Base-by-base conservation (phyloP, 176 grass and related monocot species). In the Oryza glumipatula region DNA sequence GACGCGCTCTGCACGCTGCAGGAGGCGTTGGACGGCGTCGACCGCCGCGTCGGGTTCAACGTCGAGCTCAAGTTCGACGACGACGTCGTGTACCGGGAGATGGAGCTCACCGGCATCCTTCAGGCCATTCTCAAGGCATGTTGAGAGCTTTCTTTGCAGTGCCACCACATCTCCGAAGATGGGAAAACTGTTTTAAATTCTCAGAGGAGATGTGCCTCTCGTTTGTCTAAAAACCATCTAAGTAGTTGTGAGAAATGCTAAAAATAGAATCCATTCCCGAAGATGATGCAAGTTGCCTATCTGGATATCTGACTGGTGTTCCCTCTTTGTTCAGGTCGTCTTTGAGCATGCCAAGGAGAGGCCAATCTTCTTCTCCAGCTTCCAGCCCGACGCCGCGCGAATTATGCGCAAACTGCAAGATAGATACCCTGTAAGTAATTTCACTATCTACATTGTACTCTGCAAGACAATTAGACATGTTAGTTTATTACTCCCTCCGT, bases 1-100 rank as follows among this genome's bases (percentile, higher is more conserved):
- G 83, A 81, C 48, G 70, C 87, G 0, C 48, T 93, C 12, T 98
- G 93, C 83, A 95, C 91, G 35, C 80, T 98, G n/a, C 76, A 73
- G 17, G 93, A 98, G 64, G 91, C 65, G 10, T 92, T 98, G 68
- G 72, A 94, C 70, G 35, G 23, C 15, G 96, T 95, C 7, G 70
- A 94, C 72, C 22, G 66, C 1, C 65, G 82, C 5, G 41, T 98
- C 13, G 91, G 93, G 7, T 98, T 98, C 93, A 95, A 98, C 64
- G 80, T 92, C 19, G 95, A 97, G 86, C 68, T 97, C 64, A 94
- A 97, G 74, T 91, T 97, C 33, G 92, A 92, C 65, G 90, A 92
- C 66, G 14, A 86, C 54, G 23, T 88, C 9, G 15, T 32, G 6
- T 97, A 94, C 83, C 67, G 24, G 63, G 94, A 91, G 56, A 80